Conservation (phyloP, 108 stramenopile genomes). For the Cylindrotheca fusiformis region DNA sequence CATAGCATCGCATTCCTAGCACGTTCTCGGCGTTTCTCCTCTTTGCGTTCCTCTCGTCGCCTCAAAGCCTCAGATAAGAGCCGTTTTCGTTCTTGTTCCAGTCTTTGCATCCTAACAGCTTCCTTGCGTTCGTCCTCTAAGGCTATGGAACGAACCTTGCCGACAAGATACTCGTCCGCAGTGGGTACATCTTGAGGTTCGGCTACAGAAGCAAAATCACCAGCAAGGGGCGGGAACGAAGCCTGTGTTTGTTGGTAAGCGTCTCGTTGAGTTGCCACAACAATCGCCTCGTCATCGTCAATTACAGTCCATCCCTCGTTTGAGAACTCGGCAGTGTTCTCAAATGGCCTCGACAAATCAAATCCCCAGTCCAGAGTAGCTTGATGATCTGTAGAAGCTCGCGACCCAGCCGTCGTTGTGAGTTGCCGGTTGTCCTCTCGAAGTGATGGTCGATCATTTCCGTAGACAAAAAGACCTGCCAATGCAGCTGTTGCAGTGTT, state of each 20-base stretch:
- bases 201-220: not conserved
- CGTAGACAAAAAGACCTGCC: constrained; percentile 58
- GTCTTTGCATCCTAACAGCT: not conserved
- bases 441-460: constrained; percentile 15
- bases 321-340: constrained; percentile 10
- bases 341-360: constrained; percentile 37
- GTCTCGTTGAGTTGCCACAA: constrained; percentile 29
- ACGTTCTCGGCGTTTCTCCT: constrained; percentile 4
- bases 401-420: not conserved
- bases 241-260: constrained; percentile 44
- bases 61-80: constrained; percentile 12
- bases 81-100: constrained; percentile 5
- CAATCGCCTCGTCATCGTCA: constrained; percentile 54
- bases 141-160: constrained; percentile 6
- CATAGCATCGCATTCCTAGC: not conserved
- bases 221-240: constrained; percentile 40
- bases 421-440: constrained; percentile 3
- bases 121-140: constrained; percentile 9
- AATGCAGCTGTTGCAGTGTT: constrained; percentile 50
- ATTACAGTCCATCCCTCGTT: constrained; percentile 43
- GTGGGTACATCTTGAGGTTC: not conserved
- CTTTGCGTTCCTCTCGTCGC: constrained; percentile 20
- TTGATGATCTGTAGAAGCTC: not conserved
- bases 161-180: constrained; percentile 17
- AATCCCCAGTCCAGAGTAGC: constrained; percentile 33